These are phyloP conservation scores for Penicillium goetzii DNA, from an alignment of 495 filamentous ascomycete genomes.

Conservation along the genomic window DNA sequence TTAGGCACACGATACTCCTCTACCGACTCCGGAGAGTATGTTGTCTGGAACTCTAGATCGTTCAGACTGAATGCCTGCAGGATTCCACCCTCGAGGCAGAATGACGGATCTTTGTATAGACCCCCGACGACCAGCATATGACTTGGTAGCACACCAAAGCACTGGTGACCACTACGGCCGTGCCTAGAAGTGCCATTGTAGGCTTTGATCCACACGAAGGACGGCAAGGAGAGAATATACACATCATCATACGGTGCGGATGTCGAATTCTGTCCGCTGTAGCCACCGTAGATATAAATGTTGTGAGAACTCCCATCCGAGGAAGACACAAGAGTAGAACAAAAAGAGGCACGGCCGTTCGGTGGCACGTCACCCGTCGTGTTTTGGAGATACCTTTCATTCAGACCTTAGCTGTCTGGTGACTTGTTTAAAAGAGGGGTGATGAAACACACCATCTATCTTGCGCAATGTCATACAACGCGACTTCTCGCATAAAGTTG, in stretches of 20 bases:
- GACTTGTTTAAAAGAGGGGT: not conserved
- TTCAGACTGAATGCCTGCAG: conserved; percentile 66
- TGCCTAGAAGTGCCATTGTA: conserved; percentile 45
- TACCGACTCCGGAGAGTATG: conserved; percentile 33
- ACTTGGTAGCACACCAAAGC: conserved; percentile 66
- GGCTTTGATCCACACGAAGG: conserved; percentile 70
- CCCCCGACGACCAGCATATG: conserved; percentile 72
- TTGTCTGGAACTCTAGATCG: conserved; percentile 52
- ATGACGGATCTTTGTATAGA: conserved; percentile 21
- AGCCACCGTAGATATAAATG: conserved; percentile 76
- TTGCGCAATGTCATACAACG: conserved; percentile 66
- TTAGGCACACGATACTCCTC: conserved; percentile 62
- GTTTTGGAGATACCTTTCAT: conserved; percentile 54
- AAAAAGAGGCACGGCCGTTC: conserved; percentile 55
- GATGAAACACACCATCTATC: conserved; percentile 5
- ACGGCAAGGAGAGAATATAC: conserved; percentile 71
- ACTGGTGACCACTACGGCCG: conserved; percentile 63
- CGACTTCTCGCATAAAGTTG: conserved; percentile 61
- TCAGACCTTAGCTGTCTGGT: not conserved
- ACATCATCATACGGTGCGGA: conserved; percentile 60
- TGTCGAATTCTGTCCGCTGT: conserved; percentile 49
- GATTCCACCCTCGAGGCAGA: conserved; percentile 57
- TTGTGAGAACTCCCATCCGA: conserved; percentile 62
- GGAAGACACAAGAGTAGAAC: conserved; percentile 63
- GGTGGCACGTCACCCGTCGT: conserved; percentile 56